Conservation (phyloP, 2,329 filamentous ascomycete genomes). For the Stemphylium beticola region DNA sequence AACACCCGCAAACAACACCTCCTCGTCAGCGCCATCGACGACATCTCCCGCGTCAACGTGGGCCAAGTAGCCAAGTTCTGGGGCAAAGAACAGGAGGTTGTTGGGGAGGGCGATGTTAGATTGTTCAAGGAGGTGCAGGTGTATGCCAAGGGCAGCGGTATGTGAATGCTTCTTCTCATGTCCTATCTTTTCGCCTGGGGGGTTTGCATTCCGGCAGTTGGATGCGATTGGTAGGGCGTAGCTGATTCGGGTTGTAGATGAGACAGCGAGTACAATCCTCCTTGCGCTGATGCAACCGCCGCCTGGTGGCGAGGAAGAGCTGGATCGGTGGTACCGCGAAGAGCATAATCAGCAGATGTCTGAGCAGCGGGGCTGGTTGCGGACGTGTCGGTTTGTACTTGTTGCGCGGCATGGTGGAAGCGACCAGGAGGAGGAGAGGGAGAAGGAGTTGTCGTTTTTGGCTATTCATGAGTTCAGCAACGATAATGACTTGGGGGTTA, state of each 20-base stretch:
- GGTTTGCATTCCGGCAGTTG: too few species aligned
- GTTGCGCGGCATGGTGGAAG: slow-evolving; percentile 11
- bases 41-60: slow-evolving; percentile 27
- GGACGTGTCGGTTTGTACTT: slow-evolving; percentile 31
- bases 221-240: too few species aligned
- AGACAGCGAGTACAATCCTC: slow-evolving; percentile 15
- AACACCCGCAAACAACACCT: slow-evolving; percentile 29
- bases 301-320: slow-evolving; percentile 27
- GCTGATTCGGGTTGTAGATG: not conserved
- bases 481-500: slow-evolving; percentile 32
- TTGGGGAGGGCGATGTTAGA: not conserved
- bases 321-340: slow-evolving; percentile 41
- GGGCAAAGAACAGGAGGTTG: not conserved
- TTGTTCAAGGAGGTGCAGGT: not conserved
- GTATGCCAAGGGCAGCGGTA: not conserved
- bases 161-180: not conserved
- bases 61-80: slow-evolving; percentile 18
- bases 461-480: slow-evolving; percentile 42
- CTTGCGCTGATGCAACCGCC: slow-evolving; percentile 38
- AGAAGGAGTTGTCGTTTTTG: slow-evolving; percentile 27
- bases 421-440: slow-evolving; percentile 9
- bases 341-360: slow-evolving; percentile 45
- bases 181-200: not conserved
- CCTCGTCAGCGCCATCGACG: slow-evolving; percentile 31
- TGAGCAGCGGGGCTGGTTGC: slow-evolving; percentile 35